Conservation (phyloP, 1,139 yeast genomes). For the Starmera stellimalicola region DNA sequence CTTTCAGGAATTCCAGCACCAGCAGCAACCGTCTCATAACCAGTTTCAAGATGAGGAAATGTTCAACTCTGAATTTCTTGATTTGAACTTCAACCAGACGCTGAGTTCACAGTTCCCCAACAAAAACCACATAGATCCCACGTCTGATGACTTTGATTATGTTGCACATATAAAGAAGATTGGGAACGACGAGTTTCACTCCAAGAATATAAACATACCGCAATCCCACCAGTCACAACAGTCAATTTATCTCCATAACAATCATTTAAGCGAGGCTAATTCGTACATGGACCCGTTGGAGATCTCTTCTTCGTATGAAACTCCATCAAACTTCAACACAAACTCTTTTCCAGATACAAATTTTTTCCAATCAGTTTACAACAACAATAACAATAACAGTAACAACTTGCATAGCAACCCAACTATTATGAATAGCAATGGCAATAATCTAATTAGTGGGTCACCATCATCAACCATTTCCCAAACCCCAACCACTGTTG, state of each 20-base stretch:
- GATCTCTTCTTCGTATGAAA: constrained; percentile 16
- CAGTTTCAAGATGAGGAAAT: constrained; percentile 3
- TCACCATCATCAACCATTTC: constrained; percentile 17
- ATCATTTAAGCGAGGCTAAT: constrained; percentile 1
- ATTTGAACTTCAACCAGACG: constrained; percentile 11
- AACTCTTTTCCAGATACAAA: constrained; percentile 11
- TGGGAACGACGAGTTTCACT: constrained; percentile 30
- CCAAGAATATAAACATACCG: constrained; percentile 1
- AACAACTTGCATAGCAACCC: background rate
- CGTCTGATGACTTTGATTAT: constrained; percentile 52
- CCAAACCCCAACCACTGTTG: constrained; percentile 14
- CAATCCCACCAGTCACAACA: constrained; percentile 6
- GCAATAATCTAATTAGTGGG: constrained; percentile 4
- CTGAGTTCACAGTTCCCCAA: too few relatives aligned
- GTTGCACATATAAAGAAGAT: constrained; percentile 56
- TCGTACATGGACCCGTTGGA: constrained; percentile 19
- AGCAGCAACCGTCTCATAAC: too few relatives aligned
- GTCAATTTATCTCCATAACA: constrained; percentile 7
- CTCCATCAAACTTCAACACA: constrained; percentile 15
- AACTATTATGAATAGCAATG: background rate
- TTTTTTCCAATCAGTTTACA: constrained; percentile 11
- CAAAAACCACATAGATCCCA: constrained; percentile 28
- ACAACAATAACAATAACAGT: background rate
- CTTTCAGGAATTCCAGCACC: too few relatives aligned
- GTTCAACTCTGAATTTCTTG: too few relatives aligned